These are phyloP conservation scores for Fraxinus anomala DNA, from an alignment of 257 asterid genomes.

Conservation along the genomic window DNA sequence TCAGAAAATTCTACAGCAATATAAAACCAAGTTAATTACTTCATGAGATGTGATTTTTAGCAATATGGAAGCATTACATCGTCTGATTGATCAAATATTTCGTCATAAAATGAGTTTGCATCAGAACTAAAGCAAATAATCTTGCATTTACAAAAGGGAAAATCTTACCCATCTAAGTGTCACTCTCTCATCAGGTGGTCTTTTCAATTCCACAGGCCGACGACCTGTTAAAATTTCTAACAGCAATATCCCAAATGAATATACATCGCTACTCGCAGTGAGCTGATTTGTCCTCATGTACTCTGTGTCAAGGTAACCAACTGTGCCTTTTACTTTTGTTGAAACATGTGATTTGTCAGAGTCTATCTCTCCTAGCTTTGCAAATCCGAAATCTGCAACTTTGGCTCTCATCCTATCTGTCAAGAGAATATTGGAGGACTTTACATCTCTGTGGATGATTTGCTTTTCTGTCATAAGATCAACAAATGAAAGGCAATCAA, in stretches of 20 bases:
- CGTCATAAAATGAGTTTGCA: not conserved
- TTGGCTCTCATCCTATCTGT: slow-evolving; percentile 89
- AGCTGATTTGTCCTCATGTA: slow-evolving; percentile 92
- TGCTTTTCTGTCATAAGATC: slow-evolving; percentile 70
- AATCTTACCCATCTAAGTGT: slow-evolving; percentile 83
- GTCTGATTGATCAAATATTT: not conserved
- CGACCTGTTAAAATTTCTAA: slow-evolving; percentile 91
- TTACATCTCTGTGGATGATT: slow-evolving; percentile 96
- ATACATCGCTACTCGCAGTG: slow-evolving; percentile 86
- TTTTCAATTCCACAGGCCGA: slow-evolving; percentile 85
- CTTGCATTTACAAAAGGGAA: not conserved
- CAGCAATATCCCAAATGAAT: slow-evolving; percentile 85
- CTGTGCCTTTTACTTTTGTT: slow-evolving; percentile 94
- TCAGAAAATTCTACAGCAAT: not conserved
- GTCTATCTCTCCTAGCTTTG: slow-evolving; percentile 73
- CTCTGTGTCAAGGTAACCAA: slow-evolving; percentile 97
- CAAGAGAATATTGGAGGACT: slow-evolving; percentile 92
- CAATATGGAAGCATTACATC: not conserved
- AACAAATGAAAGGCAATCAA: slow-evolving; percentile 14
- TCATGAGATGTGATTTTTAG: not conserved
- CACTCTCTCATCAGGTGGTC: slow-evolving; percentile 72
- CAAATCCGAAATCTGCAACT: slow-evolving; percentile 98
- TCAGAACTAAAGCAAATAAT: not conserved
- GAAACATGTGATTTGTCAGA: slow-evolving; percentile 74
- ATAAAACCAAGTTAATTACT: not conserved